Evolutionary conservation across 345 rosid species (phyloP).

Genomic region (Lepidium africanum): DNA sequence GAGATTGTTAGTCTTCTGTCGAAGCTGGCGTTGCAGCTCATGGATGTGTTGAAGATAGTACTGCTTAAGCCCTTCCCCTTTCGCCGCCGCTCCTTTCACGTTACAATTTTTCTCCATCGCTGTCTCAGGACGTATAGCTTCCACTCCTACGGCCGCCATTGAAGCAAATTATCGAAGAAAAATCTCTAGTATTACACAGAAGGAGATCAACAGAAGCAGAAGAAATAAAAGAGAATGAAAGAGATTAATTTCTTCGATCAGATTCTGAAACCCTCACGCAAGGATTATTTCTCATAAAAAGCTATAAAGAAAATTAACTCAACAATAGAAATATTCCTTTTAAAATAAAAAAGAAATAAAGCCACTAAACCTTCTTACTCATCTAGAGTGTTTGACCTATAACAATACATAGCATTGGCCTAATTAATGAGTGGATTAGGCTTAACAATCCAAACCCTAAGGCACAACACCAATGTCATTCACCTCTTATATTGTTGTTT

Average conservation of each 20-base stretch:
- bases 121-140: constrained; percentile 25
- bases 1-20: constrained; percentile 74
- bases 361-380: too few species aligned
- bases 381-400: neutral
- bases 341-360: too few species aligned
- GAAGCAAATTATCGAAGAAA: neutral
- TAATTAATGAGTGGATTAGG: too few species aligned
- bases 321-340: neutral
- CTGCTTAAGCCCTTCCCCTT: constrained; percentile 84
- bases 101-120: constrained; percentile 38
- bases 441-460: too few species aligned
- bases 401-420: too few species aligned
- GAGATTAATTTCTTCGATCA: neutral
- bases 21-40: constrained; percentile 72
- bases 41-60: constrained; percentile 88
- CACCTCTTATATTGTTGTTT: too few species aligned
- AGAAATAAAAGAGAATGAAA: neutral
- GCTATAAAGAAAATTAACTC: neutral
- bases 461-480: too few species aligned
- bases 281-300: neutral
- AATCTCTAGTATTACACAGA: neutral
- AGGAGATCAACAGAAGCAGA: neutral
- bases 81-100: constrained; percentile 40
- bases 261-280: constrained; percentile 22
- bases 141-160: constrained; percentile 43